Evolutionary conservation across 208 protist species (phyloP).

Genomic region (Crithidia sp.): DNA sequence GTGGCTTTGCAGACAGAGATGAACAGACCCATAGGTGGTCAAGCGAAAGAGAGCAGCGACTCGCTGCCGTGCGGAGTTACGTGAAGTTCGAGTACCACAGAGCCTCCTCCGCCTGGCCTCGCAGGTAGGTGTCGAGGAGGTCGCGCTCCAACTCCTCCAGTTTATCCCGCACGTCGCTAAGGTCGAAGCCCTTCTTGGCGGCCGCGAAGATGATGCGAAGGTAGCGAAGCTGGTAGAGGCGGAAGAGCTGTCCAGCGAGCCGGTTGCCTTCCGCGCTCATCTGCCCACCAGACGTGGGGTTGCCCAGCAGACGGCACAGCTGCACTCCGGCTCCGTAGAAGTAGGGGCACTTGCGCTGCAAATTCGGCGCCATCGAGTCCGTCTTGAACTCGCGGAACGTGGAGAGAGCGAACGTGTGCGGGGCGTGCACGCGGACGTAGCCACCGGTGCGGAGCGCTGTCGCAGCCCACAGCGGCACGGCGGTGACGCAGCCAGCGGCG

Average conservation of each 20-base stretch:
- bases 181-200: constrained; percentile 75
- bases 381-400: constrained; percentile 85
- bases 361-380: constrained; percentile 67
- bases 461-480: constrained; percentile 73
- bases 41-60: neutral
- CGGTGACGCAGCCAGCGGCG: constrained; percentile 46
- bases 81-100: constrained; percentile 44
- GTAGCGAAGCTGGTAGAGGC: constrained; percentile 78
- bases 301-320: constrained; percentile 57
- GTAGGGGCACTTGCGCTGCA: constrained; percentile 66
- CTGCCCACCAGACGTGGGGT: constrained; percentile 39
- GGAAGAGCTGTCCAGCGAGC: constrained; percentile 75
- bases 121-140: constrained; percentile 59
- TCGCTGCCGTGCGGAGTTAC: neutral
- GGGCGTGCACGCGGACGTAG: constrained; percentile 54
- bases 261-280: constrained; percentile 64
- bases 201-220: constrained; percentile 70
- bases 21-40: neutral
- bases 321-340: constrained; percentile 71
- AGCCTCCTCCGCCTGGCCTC: constrained; percentile 47
- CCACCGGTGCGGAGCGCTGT: constrained; percentile 51
- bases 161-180: constrained; percentile 71
- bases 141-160: constrained; percentile 67
- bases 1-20: neutral
- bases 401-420: constrained; percentile 55